Evolutionary conservation across 1,139 yeast genomes (phyloP).

Genomic region (Saccharomycopsis crataegensis): DNA sequence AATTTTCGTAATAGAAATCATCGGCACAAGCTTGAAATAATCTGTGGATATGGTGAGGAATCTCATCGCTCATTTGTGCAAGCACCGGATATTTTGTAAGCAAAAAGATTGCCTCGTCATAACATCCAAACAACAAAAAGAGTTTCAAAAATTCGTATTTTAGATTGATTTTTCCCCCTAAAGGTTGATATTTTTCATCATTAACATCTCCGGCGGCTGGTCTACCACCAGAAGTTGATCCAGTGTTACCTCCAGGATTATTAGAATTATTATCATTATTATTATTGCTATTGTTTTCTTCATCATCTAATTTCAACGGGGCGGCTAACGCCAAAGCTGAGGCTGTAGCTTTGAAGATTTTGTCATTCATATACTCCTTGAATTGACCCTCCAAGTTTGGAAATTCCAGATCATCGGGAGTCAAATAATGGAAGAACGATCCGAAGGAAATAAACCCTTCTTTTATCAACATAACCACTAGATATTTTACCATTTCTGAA

Average conservation of each 20-base stretch:
- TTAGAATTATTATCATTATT: slow-evolving; percentile 25
- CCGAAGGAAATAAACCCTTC: slow-evolving; percentile 64
- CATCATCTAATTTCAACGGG: slow-evolving; percentile 64
- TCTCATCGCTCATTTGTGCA: slow-evolving; percentile 46
- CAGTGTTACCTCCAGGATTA: slow-evolving; percentile 14
- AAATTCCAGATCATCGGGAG: slow-evolving; percentile 35
- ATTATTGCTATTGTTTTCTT: slow-evolving; percentile 18
- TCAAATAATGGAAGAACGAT: slow-evolving; percentile 48
- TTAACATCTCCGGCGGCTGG: not conserved
- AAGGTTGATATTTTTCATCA: slow-evolving; percentile 9
- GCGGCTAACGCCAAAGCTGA: slow-evolving; percentile 86
- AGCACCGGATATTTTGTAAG: slow-evolving; percentile 58
- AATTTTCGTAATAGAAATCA: slow-evolving; percentile 37
- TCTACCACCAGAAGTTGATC: slow-evolving; percentile 8
- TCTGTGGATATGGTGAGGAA: slow-evolving; percentile 42
- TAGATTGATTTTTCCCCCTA: slow-evolving; percentile 20
- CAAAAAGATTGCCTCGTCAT: slow-evolving; percentile 56
- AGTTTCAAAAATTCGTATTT: slow-evolving; percentile 43
- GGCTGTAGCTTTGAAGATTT: slow-evolving; percentile 58
- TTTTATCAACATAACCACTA: slow-evolving; percentile 52
- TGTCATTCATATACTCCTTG: slow-evolving; percentile 48
- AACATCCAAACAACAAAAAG: slow-evolving; percentile 54
- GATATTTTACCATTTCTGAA: slow-evolving; percentile 41
- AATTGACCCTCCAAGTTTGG: slow-evolving; percentile 37
- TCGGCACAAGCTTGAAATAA: slow-evolving; percentile 43